phyloP scores from a whole-genome alignment of 1,139 yeast genomes.

The Suhomyces wounanorum region DNA sequence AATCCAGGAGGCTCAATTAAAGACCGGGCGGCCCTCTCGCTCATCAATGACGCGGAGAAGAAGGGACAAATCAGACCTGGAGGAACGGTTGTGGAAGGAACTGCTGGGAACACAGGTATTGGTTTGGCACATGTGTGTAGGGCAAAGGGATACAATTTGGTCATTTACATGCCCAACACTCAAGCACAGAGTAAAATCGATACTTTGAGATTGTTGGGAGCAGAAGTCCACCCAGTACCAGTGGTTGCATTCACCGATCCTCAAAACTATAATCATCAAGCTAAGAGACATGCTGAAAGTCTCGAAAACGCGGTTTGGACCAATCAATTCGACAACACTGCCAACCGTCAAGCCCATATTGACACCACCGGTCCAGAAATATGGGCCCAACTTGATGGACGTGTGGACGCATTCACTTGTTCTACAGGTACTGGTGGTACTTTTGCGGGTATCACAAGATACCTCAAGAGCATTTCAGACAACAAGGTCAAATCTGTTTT shows the following conservation, averaged over 20 bases:
- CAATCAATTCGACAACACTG: conserved; percentile 82
- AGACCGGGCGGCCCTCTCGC: conserved; percentile 83
- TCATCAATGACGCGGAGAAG: conserved; percentile 77
- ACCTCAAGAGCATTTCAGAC: conserved; percentile 63
- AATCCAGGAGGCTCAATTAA: conserved; percentile 95
- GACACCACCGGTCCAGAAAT: conserved; percentile 92
- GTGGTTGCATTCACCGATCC: conserved; percentile 83
- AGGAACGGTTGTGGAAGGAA: conserved; percentile 55
- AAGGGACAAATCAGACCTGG: conserved; percentile 68
- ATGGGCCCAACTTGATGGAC: conserved; percentile 83
- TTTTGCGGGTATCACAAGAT: conserved; percentile 79
- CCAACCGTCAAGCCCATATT: conserved; percentile 87
- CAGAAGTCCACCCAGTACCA: conserved; percentile 89
- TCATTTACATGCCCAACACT: conserved; percentile 88
- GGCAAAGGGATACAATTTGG: conserved; percentile 78
- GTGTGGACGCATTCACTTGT: conserved; percentile 82
- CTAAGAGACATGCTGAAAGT: conserved; percentile 76
- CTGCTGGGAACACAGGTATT: conserved; percentile 78
- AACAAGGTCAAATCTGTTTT: conserved; percentile 62
- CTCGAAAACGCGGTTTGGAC: conserved; percentile 87
- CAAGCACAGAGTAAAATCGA: conserved; percentile 80
- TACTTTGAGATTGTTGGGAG: conserved; percentile 71
- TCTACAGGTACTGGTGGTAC: conserved; percentile 94
- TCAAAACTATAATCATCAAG: conserved; percentile 81
- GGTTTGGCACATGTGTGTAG: conserved; percentile 89